These are phyloP conservation scores for Cercophora sp. DNA, from an alignment of 495 filamentous ascomycete genomes.

Conservation along the genomic window DNA sequence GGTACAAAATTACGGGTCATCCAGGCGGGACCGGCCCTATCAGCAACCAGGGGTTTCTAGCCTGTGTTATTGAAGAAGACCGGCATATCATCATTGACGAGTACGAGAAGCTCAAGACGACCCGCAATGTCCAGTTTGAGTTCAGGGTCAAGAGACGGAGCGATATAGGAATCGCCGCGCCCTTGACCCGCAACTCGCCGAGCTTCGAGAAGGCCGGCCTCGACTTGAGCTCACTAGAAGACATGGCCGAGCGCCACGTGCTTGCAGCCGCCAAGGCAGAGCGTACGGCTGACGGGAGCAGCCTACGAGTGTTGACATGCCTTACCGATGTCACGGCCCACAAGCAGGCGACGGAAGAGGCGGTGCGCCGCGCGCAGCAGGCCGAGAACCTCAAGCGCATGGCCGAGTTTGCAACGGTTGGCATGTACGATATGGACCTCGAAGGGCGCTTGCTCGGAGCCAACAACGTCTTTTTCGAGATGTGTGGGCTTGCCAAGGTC, in stretches of 20 bases:
- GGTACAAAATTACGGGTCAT: constrained; percentile 41
- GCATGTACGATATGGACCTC: constrained; percentile 46
- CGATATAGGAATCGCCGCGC: constrained; percentile 20
- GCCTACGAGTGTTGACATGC: constrained; percentile 40
- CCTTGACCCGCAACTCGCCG: constrained; percentile 34
- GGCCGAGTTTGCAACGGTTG: constrained; percentile 44
- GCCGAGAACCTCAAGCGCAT: constrained; percentile 47
- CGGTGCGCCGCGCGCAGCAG: constrained; percentile 40
- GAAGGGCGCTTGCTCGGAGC: constrained; percentile 38
- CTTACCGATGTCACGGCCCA: constrained; percentile 44
- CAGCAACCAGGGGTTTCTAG: constrained; percentile 29
- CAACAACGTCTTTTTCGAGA: constrained; percentile 44
- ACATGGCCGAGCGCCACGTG: constrained; percentile 33
- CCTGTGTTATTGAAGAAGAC: constrained; percentile 40
- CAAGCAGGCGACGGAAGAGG: constrained; percentile 39
- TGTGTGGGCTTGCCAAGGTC: constrained; percentile 35
- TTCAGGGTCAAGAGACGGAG: constrained; percentile 33
- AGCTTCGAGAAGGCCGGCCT: constrained; percentile 40
- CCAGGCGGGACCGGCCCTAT: constrained; percentile 25
- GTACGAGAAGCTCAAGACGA: constrained; percentile 34
- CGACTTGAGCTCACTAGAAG: constrained; percentile 29
- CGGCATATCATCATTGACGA: constrained; percentile 26
- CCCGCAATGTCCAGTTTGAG: constrained; percentile 34
- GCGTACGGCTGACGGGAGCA: constrained; percentile 30
- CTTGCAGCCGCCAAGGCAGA: constrained; percentile 40